A percentile compares a stretch with the other conserved stretches of the same genome.
Evolutionary conservation across 2,329 filamentous ascomycete genomes (phyloP).

Genomic region (Beauveria brongniartii): DNA sequence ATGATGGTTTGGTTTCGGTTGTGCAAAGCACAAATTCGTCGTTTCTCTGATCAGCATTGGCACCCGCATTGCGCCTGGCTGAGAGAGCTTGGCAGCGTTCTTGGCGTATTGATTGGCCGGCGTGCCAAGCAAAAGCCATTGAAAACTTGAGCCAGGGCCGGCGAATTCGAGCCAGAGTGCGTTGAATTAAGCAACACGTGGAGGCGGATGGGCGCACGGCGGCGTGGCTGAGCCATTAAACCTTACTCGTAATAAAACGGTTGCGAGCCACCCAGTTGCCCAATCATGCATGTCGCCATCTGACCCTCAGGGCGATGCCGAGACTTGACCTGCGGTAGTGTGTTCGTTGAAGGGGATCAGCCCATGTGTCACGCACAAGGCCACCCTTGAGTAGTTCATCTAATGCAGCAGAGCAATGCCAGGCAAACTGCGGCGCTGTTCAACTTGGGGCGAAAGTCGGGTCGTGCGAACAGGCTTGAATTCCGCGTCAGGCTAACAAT

Average conservation of each 20-base stretch:
- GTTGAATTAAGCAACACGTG: conserved; percentile 3
- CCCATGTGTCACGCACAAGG: not conserved
- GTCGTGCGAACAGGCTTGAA: not conserved
- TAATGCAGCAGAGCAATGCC: not conserved
- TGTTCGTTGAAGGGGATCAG: not conserved
- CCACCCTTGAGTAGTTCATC: not conserved
- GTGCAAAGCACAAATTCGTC: not conserved
- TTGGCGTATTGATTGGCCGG: not conserved
- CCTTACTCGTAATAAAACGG: conserved; percentile 6
- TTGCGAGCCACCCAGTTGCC: not conserved
- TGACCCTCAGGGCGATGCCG: not conserved
- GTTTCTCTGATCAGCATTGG: not conserved
- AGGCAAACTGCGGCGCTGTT: not conserved
- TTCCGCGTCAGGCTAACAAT: not conserved
- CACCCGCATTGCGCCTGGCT: conserved; percentile 3
- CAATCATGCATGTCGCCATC: conserved; percentile 1
- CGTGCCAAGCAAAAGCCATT: not conserved
- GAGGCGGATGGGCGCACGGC: not conserved
- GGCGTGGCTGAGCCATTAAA: conserved; percentile 5
- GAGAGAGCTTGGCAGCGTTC: not conserved
- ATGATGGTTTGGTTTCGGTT: not conserved
- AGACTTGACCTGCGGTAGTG: not conserved
- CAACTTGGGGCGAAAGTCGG: not conserved
- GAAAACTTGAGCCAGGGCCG: not conserved
- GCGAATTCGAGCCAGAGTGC: not conserved